Base-by-base conservation (phyloP, 106 monocot genomes). In the Acanthochlamys bracteata region DNA sequence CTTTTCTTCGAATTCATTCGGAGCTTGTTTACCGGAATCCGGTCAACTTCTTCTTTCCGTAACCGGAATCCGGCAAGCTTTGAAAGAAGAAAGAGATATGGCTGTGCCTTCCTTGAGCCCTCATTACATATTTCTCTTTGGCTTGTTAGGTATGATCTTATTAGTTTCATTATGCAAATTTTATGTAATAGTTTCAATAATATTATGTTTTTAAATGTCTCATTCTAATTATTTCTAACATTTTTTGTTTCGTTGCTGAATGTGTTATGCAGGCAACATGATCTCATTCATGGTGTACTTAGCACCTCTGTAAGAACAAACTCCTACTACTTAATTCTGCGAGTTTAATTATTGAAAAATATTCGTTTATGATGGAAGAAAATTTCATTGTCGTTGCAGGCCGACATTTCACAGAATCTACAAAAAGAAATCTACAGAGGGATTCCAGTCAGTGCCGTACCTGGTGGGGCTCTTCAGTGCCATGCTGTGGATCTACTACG, bases 391-490 rank as follows among this genome's bases (percentile, higher is more conserved):
- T 11, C 26, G n/a, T 61, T 40, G 7, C 71, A 81, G 80, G 68
- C 76, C 76, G 1, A 81, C 81, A 49, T 81, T 81, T 46, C 25
- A 20, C 10, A 39, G 73, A 22, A 65, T 81, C 14, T 73, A 76
- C 60, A 49, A 25, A 39, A 81, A 61, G 65, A 73, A 53, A 62
- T 73, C 81, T n/a, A 76, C 73, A 0, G 73, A 73, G 57, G 81
- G 73, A 7, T 81, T 81, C 63, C 76, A 76, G 14, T 76, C 81
- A 17, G 47, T 76, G 19, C 81, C 82, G 4, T 83, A 83, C 53
- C 53, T 64, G n/a, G 74, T 71, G 10, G 70, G 74, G 9, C 69
- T 83, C 10, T 78, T 83, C 71, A 83, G 82, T 26, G 60, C 78
- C 8, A 74, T 64, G 74, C 43, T 83, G 20, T 78, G 74, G 78